Conservation (phyloP, 345 rosid genomes). For the Lepidium africanum region DNA sequence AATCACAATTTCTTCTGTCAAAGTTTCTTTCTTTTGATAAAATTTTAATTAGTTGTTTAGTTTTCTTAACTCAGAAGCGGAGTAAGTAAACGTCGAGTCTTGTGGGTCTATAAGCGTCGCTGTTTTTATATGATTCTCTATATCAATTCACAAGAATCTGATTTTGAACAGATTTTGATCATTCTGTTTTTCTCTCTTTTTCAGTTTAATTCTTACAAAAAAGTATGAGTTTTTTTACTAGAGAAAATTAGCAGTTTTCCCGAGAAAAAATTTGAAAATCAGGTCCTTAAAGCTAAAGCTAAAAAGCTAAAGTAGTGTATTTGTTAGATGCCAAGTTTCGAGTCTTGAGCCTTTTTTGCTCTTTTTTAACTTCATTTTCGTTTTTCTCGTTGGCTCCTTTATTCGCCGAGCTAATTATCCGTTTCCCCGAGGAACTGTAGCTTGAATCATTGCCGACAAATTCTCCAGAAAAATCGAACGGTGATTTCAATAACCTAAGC, state of each 20-base stretch:
- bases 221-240: constrained; percentile 15
- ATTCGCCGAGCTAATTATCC: constrained; percentile 1
- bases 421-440: background rate
- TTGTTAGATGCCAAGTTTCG: constrained; percentile 10
- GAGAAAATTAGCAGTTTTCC: constrained; percentile 24
- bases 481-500: background rate
- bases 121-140: background rate
- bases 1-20: background rate
- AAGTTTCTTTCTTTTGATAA: background rate
- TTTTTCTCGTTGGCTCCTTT: constrained; percentile 13
- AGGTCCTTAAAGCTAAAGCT: constrained; percentile 17
- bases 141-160: background rate
- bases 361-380: constrained; percentile 2
- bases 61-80: constrained; percentile 5
- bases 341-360: constrained; percentile 13
- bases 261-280: constrained; percentile 10
- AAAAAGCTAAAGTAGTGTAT: constrained; percentile 20
- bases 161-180: background rate
- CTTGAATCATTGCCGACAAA: constrained; percentile 15
- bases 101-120: background rate
- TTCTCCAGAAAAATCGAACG: background rate
- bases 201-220: constrained; percentile 2
- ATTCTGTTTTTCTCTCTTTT: constrained; percentile 1
- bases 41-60: background rate
- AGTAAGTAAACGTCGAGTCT: constrained; percentile 17